Conservation (phyloP, 2,329 filamentous ascomycete species). For the Herpotrichia juniperi region DNA sequence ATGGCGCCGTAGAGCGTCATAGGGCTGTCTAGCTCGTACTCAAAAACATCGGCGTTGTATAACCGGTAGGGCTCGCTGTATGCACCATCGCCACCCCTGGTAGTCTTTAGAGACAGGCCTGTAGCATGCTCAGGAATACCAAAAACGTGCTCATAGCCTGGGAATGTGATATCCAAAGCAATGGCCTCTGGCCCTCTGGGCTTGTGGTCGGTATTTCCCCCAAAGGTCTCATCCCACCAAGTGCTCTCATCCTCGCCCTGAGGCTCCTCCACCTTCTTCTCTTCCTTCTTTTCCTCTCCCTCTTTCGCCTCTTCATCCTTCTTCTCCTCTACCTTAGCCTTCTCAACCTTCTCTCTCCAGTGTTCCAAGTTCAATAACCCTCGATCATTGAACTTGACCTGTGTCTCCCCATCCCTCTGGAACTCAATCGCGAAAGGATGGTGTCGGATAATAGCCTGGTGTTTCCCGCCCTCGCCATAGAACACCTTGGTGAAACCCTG, state of each 20-base stretch:
- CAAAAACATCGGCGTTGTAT: conserved; percentile 97
- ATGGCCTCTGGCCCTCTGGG: conserved; percentile 94
- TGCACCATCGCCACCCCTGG: conserved; percentile 80
- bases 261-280: conserved; percentile 38
- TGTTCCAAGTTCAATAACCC: conserved; percentile 93
- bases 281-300: conserved; percentile 43
- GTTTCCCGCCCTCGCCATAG: conserved; percentile 77
- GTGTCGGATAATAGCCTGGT: conserved; percentile 84
- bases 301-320: conserved; percentile 54
- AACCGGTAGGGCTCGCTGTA: conserved; percentile 89
- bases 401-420: conserved; percentile 77
- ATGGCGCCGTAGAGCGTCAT: conserved; percentile 99
- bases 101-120: conserved; percentile 85
- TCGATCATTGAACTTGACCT: conserved; percentile 88
- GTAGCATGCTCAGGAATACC: conserved; percentile 94
- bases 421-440: conserved; percentile 87
- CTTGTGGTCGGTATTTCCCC: conserved; percentile 93
- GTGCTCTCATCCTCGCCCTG: conserved; percentile 78
- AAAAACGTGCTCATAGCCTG: conserved; percentile 89
- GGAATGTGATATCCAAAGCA: conserved; percentile 88
- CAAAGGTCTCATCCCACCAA: conserved; percentile 98
- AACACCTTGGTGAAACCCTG: conserved; percentile 72
- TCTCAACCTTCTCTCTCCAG: conserved; percentile 86
- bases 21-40: conserved; percentile 94
- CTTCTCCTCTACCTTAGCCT: conserved; percentile 54